Conservation (phyloP, 306 rosid genomes). For the Canavalia gladiata region DNA sequence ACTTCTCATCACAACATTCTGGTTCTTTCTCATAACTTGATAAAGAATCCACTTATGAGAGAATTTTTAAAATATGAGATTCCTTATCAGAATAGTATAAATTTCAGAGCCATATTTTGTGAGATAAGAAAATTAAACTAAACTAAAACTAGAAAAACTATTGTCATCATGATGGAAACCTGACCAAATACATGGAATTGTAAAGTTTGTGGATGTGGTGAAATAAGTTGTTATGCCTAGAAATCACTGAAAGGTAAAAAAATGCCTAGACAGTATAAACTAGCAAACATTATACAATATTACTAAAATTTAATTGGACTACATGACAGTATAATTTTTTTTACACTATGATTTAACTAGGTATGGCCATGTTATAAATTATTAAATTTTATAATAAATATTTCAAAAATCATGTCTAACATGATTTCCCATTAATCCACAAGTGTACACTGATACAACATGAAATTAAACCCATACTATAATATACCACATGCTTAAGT, state of each 20-base stretch:
- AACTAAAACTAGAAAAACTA: background rate
- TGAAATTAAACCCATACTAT: no score
- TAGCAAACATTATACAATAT: constrained; percentile 15
- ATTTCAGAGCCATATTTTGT: background rate
- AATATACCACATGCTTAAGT: background rate
- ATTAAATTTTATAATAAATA: no score
- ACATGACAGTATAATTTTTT: no score
- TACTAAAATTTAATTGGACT: no score
- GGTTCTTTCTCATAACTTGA: constrained; percentile 1
- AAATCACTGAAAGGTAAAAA: background rate
- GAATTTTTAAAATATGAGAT: constrained; percentile 25
- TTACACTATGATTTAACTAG: no score
- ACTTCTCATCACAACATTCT: constrained; percentile 18
- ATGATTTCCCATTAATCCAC: no score
- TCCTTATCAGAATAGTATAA: constrained; percentile 33
- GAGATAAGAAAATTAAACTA: background rate
- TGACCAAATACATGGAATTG: constrained; percentile 35
- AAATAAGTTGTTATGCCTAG: background rate
- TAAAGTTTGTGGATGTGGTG: constrained; percentile 3
- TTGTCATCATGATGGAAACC: constrained; percentile 22
- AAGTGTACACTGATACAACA: no score
- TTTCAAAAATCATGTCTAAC: no score
- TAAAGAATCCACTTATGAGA: background rate
- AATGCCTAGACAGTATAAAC: background rate
- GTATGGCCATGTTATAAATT: no score